Evolutionary conservation across 139 green algal species (phyloP).

Genomic region (Zygnema cylindricum): DNA sequence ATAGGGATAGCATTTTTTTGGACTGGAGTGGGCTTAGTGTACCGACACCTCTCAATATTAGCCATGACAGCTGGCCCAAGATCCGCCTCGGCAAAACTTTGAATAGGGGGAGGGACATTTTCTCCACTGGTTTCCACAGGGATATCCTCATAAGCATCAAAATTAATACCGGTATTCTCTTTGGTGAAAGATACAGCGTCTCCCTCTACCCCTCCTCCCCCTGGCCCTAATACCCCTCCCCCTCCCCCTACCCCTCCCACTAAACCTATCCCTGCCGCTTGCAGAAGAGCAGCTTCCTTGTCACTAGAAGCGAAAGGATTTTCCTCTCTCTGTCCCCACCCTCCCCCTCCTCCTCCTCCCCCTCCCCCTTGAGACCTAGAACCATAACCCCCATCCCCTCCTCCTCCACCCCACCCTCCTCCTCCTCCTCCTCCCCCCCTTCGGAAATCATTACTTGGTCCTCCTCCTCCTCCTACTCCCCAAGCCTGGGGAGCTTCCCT

Average conservation of each 20-base stretch:
- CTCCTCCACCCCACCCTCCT: constrained; percentile 40
- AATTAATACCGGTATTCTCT: constrained; percentile 98
- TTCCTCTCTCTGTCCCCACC: constrained; percentile 53
- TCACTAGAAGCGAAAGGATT: constrained; percentile 28
- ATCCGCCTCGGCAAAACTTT: constrained; percentile 85
- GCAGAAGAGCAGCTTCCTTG: constrained; percentile 24
- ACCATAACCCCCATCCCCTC: constrained; percentile 23
- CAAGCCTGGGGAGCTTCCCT: background rate
- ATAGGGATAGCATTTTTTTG: constrained; percentile 97
- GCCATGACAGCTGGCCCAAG: constrained; percentile 72
- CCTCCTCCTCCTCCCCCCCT: constrained; percentile 24
- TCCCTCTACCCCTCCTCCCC: background rate
- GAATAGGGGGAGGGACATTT: constrained; percentile 81
- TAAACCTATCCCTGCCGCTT: background rate
- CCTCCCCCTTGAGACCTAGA: constrained; percentile 30
- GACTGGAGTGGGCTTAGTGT: constrained; percentile 96
- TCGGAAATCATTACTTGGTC: constrained; percentile 4
- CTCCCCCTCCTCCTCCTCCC: constrained; percentile 11
- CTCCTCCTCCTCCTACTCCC: constrained; percentile 16
- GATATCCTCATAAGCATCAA: constrained; percentile 98
- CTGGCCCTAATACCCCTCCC: background rate
- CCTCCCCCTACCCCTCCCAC: background rate
- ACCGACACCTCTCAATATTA: constrained; percentile 96
- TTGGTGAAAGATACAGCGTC: constrained; percentile 70
- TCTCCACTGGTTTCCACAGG: constrained; percentile 90